Evolutionary conservation across 371 early-diverging fungal species (phyloP).

Genomic region (Rhizomucor pusillus): DNA sequence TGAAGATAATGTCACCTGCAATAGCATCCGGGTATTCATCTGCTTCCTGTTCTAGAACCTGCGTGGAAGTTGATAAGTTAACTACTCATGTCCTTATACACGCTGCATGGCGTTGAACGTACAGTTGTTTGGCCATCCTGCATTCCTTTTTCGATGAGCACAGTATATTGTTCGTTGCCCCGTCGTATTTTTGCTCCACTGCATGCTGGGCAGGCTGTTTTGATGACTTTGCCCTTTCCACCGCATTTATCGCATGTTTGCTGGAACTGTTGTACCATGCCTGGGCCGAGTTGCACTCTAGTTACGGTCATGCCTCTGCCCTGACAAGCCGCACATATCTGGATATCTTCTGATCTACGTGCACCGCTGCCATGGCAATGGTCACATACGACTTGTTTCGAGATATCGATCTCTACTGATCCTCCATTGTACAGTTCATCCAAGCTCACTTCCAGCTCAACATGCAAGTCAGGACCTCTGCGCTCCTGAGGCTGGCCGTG

Average conservation of each 20-base stretch:
- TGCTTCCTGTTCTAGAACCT: slow-evolving; percentile 83
- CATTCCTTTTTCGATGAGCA: slow-evolving; percentile 89
- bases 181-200: slow-evolving; percentile 82
- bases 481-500: slow-evolving; percentile 21
- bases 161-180: slow-evolving; percentile 76
- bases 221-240: slow-evolving; percentile 87
- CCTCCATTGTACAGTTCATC: slow-evolving; percentile 89
- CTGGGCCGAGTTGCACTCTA: slow-evolving; percentile 88
- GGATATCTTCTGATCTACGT: slow-evolving; percentile 77
- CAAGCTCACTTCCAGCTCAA: slow-evolving; percentile 79
- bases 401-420: slow-evolving; percentile 83
- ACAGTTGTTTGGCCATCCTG: slow-evolving; percentile 73
- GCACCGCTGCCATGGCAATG: slow-evolving; percentile 95
- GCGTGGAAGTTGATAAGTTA: no score
- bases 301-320: slow-evolving; percentile 83
- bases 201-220: slow-evolving; percentile 79
- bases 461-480: slow-evolving; percentile 75
- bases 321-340: slow-evolving; percentile 74
- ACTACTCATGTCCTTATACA: no score
- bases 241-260: slow-evolving; percentile 87
- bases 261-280: slow-evolving; percentile 93
- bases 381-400: slow-evolving; percentile 91
- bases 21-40: slow-evolving; percentile 89
- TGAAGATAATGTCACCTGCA: slow-evolving; percentile 90
- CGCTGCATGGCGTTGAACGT: slow-evolving; percentile 13